Evolutionary conservation across 768 basidiomycete species (phyloP).

Genomic region (Mycena floridula): DNA sequence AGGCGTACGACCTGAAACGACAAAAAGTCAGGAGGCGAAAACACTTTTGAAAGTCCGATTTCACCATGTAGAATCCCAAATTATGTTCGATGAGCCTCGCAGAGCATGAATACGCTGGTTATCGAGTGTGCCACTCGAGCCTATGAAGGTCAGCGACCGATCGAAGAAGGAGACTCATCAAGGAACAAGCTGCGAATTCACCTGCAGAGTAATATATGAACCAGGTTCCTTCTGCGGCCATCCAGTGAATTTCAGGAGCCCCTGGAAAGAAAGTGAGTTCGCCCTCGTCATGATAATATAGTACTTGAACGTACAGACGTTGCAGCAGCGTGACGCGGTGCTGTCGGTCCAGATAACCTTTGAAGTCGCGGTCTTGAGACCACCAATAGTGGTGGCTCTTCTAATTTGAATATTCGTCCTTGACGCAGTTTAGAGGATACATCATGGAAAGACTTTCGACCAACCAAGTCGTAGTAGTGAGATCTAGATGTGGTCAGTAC

Average conservation of each 20-base stretch:
- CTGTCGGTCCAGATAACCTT: constrained; percentile 25
- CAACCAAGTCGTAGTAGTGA: too few species aligned
- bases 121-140: constrained; percentile 23
- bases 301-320: constrained; percentile 15
- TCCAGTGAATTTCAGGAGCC: constrained; percentile 29
- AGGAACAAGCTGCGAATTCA: not conserved
- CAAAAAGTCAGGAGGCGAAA: too few species aligned
- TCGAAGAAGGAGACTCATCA: not conserved
- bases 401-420: constrained; percentile 25
- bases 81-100: constrained; percentile 22
- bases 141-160: constrained; percentile 26
- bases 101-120: constrained; percentile 27
- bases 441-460: too few species aligned
- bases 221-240: constrained; percentile 17
- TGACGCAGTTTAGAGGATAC: too few species aligned
- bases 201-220: constrained; percentile 17
- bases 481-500: constrained; percentile 7
- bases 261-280: constrained; percentile 10
- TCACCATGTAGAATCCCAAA: constrained; percentile 29
- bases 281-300: not conserved
- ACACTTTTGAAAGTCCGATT: too few species aligned
- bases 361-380: constrained; percentile 29
- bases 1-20: too few species aligned
- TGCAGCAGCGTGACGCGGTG: constrained; percentile 23
- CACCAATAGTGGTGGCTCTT: constrained; percentile 22